Percentiles rank a stretch among this genome's conserved stretches.
Conservation (phyloP, 306 rosid genomes). For the Styphnolobium japonicum region DNA sequence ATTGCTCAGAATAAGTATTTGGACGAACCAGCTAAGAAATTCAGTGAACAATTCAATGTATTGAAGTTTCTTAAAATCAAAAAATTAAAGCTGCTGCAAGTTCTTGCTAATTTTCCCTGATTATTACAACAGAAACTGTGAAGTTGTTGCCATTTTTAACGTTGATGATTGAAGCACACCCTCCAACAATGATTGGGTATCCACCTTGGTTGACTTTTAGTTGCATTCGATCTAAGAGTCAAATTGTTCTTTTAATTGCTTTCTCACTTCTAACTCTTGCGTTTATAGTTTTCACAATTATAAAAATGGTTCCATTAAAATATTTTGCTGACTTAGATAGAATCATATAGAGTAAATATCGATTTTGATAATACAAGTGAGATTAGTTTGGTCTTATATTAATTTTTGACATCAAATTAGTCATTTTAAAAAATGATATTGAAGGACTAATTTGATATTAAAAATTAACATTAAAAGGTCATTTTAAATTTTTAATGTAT, state of each 20-base stretch:
- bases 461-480: too few relatives aligned
- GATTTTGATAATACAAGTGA: too few relatives aligned
- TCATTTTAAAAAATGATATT: too few relatives aligned
- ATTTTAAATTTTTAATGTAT: too few relatives aligned
- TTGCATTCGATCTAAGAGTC: not conserved
- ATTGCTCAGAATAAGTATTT: not conserved
- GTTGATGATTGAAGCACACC: conserved; percentile 14
- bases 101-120: conserved; percentile 4
- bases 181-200: conserved; percentile 24
- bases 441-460: too few relatives aligned
- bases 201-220: conserved; percentile 24
- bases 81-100: conserved; percentile 2
- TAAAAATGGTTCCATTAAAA: not conserved
- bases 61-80: conserved; percentile 21
- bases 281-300: not conserved
- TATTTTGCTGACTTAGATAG: not conserved
- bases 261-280: conserved; percentile 1
- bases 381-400: too few relatives aligned
- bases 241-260: conserved; percentile 3
- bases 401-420: too few relatives aligned
- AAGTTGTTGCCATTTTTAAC: not conserved
- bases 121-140: not conserved
- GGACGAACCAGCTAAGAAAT: conserved; percentile 24
- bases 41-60: conserved; percentile 13
- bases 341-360: too few relatives aligned